Conservation (phyloP, 495 filamentous ascomycete genomes). For the Annulohypoxylon stygium region DNA sequence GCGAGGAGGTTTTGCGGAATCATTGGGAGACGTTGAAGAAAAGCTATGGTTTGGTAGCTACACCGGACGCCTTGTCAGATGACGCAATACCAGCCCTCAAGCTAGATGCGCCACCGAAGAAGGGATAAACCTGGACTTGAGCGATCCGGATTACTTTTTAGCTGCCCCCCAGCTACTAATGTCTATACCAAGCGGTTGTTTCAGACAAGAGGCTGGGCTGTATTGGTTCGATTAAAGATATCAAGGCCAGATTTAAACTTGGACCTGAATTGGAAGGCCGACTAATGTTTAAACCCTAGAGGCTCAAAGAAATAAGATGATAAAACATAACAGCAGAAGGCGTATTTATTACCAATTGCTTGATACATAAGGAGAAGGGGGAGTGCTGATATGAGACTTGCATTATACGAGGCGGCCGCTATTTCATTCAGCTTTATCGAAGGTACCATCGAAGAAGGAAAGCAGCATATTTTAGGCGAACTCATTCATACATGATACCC, state of each 20-base stretch:
- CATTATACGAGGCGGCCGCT: slow-evolving; percentile 24
- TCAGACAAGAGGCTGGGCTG: neutral
- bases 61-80: slow-evolving; percentile 4
- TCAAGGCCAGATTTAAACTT: neutral
- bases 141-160: slow-evolving; percentile 8
- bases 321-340: neutral
- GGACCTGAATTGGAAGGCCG: neutral
- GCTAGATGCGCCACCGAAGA: slow-evolving; percentile 26
- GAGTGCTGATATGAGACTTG: slow-evolving; percentile 8
- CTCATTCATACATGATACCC: slow-evolving; percentile 43
- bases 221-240: neutral
- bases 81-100: slow-evolving; percentile 34
- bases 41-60: slow-evolving; percentile 46
- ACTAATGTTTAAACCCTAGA: slow-evolving; percentile 1
- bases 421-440: slow-evolving; percentile 17
- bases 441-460: slow-evolving; percentile 24
- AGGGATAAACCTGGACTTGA: neutral
- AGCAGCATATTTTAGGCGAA: slow-evolving; percentile 22
- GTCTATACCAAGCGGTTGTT: neutral
- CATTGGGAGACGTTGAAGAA: slow-evolving; percentile 65
- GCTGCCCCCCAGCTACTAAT: neutral
- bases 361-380: neutral
- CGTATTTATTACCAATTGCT: neutral
- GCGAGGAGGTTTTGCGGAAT: slow-evolving; percentile 69
- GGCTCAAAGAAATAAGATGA: neutral